Conservation (phyloP, 1,284 basidiomycete genomes). For the Athelia sp. region DNA sequence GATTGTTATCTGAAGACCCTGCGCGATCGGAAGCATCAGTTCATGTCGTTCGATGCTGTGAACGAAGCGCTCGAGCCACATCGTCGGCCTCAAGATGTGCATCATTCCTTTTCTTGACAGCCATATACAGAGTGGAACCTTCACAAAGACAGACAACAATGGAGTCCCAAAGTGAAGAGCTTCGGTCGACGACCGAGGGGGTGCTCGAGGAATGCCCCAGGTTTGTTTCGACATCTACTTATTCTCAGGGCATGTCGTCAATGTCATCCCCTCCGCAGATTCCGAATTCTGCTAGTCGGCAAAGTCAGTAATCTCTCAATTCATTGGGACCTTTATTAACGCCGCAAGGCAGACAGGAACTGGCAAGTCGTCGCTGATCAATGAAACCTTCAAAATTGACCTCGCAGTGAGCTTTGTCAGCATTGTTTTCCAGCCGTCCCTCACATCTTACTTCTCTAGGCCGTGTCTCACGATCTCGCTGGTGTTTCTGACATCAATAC, state of each 20-base stretch:
- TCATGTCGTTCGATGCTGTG: too few species aligned
- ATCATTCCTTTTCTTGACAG: too few species aligned
- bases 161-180: too few species aligned
- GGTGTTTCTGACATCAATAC: conserved; percentile 18
- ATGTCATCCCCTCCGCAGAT: conserved; percentile 3
- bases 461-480: conserved; percentile 13
- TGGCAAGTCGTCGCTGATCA: conserved; percentile 21
- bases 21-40: too few species aligned
- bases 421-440: not conserved
- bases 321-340: not conserved
- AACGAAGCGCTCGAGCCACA: too few species aligned
- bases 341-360: conserved; percentile 14
- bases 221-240: not conserved
- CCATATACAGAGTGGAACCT: too few species aligned
- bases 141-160: too few species aligned
- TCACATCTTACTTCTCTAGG: conserved; percentile 6
- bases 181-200: too few species aligned
- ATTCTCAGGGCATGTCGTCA: not conserved
- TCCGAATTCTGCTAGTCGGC: conserved; percentile 11
- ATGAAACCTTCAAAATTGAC: conserved; percentile 17
- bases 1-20: too few species aligned
- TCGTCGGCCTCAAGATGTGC: too few species aligned
- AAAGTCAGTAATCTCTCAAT: conserved; percentile 5
- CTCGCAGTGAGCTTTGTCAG: conserved; percentile 11
- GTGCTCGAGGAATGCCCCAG: not conserved